These are phyloP conservation scores for Trichoderma polysporum DNA, from an alignment of 2,329 filamentous ascomycete species.

Conservation along the genomic window DNA sequence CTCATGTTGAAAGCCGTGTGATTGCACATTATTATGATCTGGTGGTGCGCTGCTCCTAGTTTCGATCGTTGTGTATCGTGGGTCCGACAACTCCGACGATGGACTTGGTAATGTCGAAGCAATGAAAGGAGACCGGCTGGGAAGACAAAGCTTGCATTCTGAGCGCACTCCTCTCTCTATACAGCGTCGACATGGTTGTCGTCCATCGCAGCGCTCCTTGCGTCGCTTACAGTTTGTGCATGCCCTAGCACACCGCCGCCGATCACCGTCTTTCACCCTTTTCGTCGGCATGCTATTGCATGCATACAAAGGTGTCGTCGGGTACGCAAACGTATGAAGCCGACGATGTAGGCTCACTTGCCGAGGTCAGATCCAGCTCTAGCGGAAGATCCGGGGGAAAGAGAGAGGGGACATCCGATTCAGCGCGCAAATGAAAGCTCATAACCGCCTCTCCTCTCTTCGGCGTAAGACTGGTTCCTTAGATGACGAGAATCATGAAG, in stretches of 20 bases:
- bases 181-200: neutral
- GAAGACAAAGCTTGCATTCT: neutral
- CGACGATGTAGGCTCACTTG: neutral
- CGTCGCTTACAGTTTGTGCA: conserved; percentile 7
- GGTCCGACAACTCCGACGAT: neutral
- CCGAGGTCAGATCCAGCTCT: neutral
- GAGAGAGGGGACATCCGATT: neutral
- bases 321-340: neutral
- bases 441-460: neutral
- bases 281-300: neutral
- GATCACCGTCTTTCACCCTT: neutral
- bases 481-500: too few relatives aligned
- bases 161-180: neutral
- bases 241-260: neutral
- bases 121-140: neutral
- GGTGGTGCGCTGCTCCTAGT: neutral
- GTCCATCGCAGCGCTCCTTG: conserved; percentile 3
- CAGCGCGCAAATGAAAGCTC: neutral
- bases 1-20: neutral
- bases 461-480: neutral
- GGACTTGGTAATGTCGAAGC: neutral
- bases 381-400: neutral
- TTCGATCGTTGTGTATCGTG: neutral
- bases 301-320: neutral
- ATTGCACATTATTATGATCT: neutral